phyloP scores from a whole-genome alignment of 352 stramenopile species.

The Phytophthora melonis region DNA sequence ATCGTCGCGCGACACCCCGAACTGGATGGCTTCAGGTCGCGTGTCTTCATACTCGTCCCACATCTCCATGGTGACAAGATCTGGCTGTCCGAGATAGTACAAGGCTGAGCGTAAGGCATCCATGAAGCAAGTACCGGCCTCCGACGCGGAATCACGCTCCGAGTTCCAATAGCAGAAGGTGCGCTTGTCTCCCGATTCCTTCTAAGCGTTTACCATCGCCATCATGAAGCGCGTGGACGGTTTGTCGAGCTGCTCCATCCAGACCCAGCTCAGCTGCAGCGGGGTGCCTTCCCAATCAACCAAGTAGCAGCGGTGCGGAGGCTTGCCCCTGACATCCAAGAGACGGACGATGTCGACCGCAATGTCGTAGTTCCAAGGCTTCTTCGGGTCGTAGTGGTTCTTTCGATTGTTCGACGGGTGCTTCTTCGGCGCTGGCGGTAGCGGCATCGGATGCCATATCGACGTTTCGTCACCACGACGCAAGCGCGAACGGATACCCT shows the following conservation, averaged over 20 bases:
- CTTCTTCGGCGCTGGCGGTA: neutral
- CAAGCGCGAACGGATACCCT: neutral
- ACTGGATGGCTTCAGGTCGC: neutral
- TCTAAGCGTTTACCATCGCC: neutral
- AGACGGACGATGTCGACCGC: neutral
- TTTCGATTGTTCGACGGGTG: too few species aligned
- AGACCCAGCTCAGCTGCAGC: constrained; percentile 15
- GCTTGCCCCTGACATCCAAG: neutral
- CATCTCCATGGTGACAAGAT: neutral
- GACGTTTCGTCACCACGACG: neutral
- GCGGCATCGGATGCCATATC: neutral
- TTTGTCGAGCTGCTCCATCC: constrained; percentile 5
- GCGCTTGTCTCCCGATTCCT: neutral
- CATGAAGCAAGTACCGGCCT: neutral
- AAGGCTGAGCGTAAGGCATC: neutral
- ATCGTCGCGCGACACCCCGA: neutral
- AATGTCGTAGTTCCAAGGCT: constrained; percentile 1
- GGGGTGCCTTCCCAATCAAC: neutral
- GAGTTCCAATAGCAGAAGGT: neutral
- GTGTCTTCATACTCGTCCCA: constrained; percentile 10
- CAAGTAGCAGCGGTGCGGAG: constrained; percentile 12
- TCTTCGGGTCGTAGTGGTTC: constrained; percentile 14
- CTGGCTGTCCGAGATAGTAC: neutral
- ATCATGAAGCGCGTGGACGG: neutral
- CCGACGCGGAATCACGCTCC: neutral